A percentile compares a stretch with the other conserved stretches of the same genome.
These are phyloP conservation scores for Boletus rubropictus DNA, from an alignment of 768 basidiomycete species.

Conservation along the genomic window DNA sequence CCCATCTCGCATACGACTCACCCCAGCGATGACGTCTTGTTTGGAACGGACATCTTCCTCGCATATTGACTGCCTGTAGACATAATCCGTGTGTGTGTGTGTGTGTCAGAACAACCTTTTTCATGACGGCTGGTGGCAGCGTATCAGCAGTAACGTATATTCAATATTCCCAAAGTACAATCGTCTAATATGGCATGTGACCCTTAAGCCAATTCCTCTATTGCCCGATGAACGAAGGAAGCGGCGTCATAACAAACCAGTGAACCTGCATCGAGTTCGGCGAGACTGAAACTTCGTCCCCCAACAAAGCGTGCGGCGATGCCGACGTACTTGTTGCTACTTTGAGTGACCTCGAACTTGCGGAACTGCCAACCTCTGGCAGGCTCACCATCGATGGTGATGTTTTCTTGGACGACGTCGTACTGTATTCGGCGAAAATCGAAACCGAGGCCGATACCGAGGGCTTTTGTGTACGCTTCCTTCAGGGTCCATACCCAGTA, in stretches of 20 bases:
- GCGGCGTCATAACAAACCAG: constrained; percentile 43
- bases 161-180: constrained; percentile 13
- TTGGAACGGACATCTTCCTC: constrained; percentile 26
- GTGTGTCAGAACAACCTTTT: background rate
- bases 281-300: constrained; percentile 31
- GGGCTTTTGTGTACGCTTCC: constrained; percentile 86
- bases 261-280: constrained; percentile 34
- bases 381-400: constrained; percentile 54
- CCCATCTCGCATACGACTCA: constrained; percentile 33
- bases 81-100: constrained; percentile 10
- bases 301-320: constrained; percentile 60
- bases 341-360: constrained; percentile 50
- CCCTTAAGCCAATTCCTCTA: constrained; percentile 35
- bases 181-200: constrained; percentile 11
- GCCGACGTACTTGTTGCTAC: constrained; percentile 54
- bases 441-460: constrained; percentile 78
- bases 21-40: constrained; percentile 30
- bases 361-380: constrained; percentile 65
- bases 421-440: constrained; percentile 76
- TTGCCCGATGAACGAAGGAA: constrained; percentile 43
- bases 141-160: constrained; percentile 7
- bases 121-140: background rate
- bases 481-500: constrained; percentile 89
- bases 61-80: constrained; percentile 26
- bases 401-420: constrained; percentile 43